Base-by-base conservation (phyloP, 2,329 filamentous ascomycete species). In the Verticillium tricorpus region DNA sequence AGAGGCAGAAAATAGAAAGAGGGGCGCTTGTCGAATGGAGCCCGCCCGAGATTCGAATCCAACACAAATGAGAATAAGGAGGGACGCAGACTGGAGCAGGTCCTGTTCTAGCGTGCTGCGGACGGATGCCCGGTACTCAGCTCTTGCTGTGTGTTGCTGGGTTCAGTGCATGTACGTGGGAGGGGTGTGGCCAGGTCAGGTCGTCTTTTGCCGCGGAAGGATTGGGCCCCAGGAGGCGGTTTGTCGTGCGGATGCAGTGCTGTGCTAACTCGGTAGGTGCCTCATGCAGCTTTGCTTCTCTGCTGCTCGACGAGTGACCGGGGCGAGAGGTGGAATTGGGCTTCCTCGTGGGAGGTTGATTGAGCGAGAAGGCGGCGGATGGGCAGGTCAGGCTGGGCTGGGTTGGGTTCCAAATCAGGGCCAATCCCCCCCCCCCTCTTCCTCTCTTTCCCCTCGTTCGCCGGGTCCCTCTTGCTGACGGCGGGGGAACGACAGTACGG, bases 311-410 rank as follows among this genome's bases (percentile, higher is more conserved):
- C 34, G 34, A 35, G 34, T 35, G 28, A 28, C 28, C 5, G 28
- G 28, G 28, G 28, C 28, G 28, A 25, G 9, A 19, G 45, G 19
- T 25, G 45, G 25, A 17, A 19, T 19, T 3, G 34, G 9, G 28
- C 28, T 28, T 28, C 28, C 28, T 12, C 35, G 35, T 12, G 35
- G 15, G 35, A 37, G 35, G 11, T 37, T 15, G 35, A 37, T 37
- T 37, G 35, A 15, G 35, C 35, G 35, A 37, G 35, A 11, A 11
- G 15, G 35, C 35, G 35, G 15, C 15, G 11, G 37, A 40, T 40
- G 17, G 14, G 17, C 37, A 7, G 17, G 62, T 60, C 60, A 63
- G 62, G 63, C 63, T 54, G 58, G 54, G 58, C 50, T 62, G 61
- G 54, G 58, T 56, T 62, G 61, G 61, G 63, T 61, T 63, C 59